Percentiles rank a stretch among this genome's conserved stretches.
Conservation (phyloP, 805 yeast genomes). For the Saccharomycopsis fermentans region DNA sequence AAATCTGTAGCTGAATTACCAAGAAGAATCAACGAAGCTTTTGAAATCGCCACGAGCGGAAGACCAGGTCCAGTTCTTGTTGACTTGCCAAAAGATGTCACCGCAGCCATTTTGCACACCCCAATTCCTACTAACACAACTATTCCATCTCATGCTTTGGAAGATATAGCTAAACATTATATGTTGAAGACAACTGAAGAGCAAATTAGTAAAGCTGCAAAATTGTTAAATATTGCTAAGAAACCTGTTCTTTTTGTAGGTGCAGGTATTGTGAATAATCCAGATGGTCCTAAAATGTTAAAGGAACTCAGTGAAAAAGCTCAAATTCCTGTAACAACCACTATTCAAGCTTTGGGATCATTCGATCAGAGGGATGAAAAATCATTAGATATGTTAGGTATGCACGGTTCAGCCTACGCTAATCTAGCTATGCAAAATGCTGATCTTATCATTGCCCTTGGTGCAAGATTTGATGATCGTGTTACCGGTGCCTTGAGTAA, state of each 20-base stretch:
- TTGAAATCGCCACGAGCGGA: slow-evolving; percentile 91
- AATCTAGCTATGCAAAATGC: slow-evolving; percentile 90
- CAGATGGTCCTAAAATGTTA: slow-evolving; percentile 68
- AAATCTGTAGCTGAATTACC: slow-evolving; percentile 91
- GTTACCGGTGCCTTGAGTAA: slow-evolving; percentile 79
- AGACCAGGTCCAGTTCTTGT: slow-evolving; percentile 98
- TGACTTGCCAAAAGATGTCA: slow-evolving; percentile 96
- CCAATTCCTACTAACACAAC: slow-evolving; percentile 78
- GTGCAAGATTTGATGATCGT: slow-evolving; percentile 98
- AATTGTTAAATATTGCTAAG: slow-evolving; percentile 69
- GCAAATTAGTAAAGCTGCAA: slow-evolving; percentile 69
- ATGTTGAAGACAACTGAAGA: slow-evolving; percentile 65
- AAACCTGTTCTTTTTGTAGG: slow-evolving; percentile 88
- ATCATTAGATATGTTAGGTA: slow-evolving; percentile 92
- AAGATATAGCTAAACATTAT: slow-evolving; percentile 57
- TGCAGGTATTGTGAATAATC: slow-evolving; percentile 74
- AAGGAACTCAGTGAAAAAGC: slow-evolving; percentile 86
- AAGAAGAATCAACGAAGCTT: slow-evolving; percentile 92
- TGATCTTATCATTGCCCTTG: slow-evolving; percentile 86
- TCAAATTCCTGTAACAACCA: slow-evolving; percentile 90
- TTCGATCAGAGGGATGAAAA: slow-evolving; percentile 87
- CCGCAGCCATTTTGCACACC: slow-evolving; percentile 78
- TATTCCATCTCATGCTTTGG: slow-evolving; percentile 60
- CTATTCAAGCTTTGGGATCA: slow-evolving; percentile 88
- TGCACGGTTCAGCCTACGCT: slow-evolving; percentile 97